Evolutionary conservation across 176 grass and related monocot species (phyloP).

Genomic region (Rhipidocladum racemiflorum): DNA sequence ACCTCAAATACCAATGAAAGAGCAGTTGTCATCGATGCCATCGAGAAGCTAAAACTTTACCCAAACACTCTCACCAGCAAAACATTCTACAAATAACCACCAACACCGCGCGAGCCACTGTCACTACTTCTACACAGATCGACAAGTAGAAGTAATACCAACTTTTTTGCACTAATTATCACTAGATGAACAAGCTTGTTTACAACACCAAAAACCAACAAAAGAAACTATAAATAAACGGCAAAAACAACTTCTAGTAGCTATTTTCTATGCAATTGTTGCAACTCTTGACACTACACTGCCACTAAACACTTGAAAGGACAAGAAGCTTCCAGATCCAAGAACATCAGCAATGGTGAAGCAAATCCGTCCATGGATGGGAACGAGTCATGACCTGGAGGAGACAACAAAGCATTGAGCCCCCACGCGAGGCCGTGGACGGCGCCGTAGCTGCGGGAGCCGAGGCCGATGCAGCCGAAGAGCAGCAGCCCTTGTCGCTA

Average conservation of each 20-base stretch:
- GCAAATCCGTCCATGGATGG: not conserved
- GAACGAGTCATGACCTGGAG: constrained; percentile 52
- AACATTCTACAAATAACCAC: too few species aligned
- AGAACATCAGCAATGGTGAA: not conserved
- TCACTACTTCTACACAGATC: too few species aligned
- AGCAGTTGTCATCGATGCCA: too few species aligned
- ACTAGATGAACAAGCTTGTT: constrained; percentile 19
- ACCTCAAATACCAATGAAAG: too few species aligned
- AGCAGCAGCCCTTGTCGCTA: constrained; percentile 73
- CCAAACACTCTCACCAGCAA: too few species aligned
- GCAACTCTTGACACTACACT: not conserved
- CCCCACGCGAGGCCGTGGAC: constrained; percentile 61
- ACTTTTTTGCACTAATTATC: not conserved
- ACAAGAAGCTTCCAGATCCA: not conserved
- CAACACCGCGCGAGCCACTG: too few species aligned
- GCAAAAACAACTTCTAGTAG: not conserved
- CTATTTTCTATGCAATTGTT: constrained; percentile 26
- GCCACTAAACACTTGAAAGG: not conserved
- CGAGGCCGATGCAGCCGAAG: constrained; percentile 76
- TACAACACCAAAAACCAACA: constrained; percentile 36
- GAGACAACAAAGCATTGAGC: constrained; percentile 53
- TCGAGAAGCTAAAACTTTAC: too few species aligned
- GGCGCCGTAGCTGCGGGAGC: constrained; percentile 60
- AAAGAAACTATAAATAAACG: not conserved
- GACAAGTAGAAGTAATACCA: not conserved